Evolutionary conservation across 1,139 yeast genomes (phyloP).

Genomic region (Pichia sp.): DNA sequence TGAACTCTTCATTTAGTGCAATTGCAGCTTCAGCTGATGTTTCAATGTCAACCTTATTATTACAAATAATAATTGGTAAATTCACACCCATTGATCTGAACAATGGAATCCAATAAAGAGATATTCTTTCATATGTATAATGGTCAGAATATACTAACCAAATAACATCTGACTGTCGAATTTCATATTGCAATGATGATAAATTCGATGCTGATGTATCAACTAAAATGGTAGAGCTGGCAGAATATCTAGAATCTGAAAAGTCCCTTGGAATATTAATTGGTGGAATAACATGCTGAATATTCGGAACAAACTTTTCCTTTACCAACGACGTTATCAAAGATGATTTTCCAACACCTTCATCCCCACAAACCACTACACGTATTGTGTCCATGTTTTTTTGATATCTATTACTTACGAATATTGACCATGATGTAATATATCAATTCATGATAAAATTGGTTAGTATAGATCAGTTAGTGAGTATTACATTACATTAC

Average conservation of each 20-base stretch:
- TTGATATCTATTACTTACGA: no score
- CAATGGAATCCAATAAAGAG: slow-evolving; percentile 91
- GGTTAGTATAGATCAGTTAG: no score
- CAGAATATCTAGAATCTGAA: slow-evolving; percentile 51
- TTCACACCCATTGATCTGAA: slow-evolving; percentile 90
- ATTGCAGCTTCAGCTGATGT: slow-evolving; percentile 25
- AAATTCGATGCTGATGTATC: slow-evolving; percentile 75
- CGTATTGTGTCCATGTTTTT: slow-evolving; percentile 46
- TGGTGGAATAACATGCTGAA: slow-evolving; percentile 76
- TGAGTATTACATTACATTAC: no score
- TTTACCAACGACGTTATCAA: slow-evolving; percentile 74
- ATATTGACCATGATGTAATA: no score
- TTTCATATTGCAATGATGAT: slow-evolving; percentile 56
- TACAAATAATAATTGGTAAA: slow-evolving; percentile 83
- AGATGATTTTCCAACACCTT: slow-evolving; percentile 78
- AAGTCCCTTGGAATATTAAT: slow-evolving; percentile 71
- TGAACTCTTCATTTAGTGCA: slow-evolving; percentile 62
- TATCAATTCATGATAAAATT: no score
- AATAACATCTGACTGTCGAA: slow-evolving; percentile 81
- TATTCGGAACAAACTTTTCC: slow-evolving; percentile 67
- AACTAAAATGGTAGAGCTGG: slow-evolving; percentile 62
- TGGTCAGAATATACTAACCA: slow-evolving; percentile 92
- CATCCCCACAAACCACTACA: slow-evolving; percentile 92
- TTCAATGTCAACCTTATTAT: slow-evolving; percentile 64
- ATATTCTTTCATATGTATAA: slow-evolving; percentile 85